These are phyloP conservation scores for Eucalyptus curtisii DNA, from an alignment of 345 rosid species.

Conservation along the genomic window DNA sequence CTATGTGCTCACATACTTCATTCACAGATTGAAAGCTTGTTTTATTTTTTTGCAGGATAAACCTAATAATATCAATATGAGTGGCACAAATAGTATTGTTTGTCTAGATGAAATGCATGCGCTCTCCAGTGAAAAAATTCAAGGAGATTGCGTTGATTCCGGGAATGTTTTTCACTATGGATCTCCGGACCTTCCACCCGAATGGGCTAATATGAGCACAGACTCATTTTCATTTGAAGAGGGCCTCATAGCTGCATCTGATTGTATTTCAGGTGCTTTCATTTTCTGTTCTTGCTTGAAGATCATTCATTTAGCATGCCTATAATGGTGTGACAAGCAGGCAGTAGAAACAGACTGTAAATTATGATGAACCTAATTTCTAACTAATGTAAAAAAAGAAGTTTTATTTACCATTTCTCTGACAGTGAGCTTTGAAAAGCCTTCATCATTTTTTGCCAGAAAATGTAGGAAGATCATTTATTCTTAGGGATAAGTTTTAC, in stretches of 20 bases:
- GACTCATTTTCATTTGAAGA: not conserved
- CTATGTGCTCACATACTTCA: not conserved
- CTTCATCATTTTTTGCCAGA: not conserved
- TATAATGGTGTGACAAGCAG: not conserved
- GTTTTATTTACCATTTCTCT: not conserved
- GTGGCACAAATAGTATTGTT: constrained; percentile 3
- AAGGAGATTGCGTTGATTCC: not conserved
- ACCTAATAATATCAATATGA: constrained; percentile 6
- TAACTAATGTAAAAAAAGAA: not conserved
- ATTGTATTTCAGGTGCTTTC: not conserved
- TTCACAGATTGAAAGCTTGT: not conserved
- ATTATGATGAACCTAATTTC: not conserved
- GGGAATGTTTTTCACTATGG: not conserved
- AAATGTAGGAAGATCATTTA: not conserved
- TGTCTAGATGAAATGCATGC: constrained; percentile 11
- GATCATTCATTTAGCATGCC: not conserved
- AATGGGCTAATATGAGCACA: not conserved
- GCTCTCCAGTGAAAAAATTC: constrained; percentile 2
- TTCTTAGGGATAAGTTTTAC: not conserved
- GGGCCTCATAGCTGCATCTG: not conserved
- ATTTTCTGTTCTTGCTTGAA: not conserved
- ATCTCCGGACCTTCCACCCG: not conserved
- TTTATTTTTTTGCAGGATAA: not conserved
- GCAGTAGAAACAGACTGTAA: not conserved
- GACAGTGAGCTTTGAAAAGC: not conserved